Percentiles rank a stretch among this genome's conserved stretches.
These are phyloP conservation scores for Phytophthora fragariaefolia DNA, from an alignment of 352 stramenopile species.

Conservation along the genomic window DNA sequence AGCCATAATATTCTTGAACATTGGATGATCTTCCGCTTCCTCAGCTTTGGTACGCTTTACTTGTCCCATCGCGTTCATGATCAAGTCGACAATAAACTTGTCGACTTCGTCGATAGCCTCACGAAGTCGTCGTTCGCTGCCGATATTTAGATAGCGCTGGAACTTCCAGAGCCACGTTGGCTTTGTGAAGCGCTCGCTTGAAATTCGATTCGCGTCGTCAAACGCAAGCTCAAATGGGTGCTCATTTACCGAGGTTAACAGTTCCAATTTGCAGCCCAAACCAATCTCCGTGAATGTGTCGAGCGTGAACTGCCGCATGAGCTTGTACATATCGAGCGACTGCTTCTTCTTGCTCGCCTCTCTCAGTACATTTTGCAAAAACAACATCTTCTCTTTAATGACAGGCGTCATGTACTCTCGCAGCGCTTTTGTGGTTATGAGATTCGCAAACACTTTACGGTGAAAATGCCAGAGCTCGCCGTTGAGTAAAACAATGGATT, in stretches of 20 bases:
- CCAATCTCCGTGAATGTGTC: constrained; percentile 61
- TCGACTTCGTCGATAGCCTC: constrained; percentile 26
- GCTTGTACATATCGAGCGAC: constrained; percentile 24
- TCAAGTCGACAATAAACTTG: constrained; percentile 20
- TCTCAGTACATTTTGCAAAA: constrained; percentile 13
- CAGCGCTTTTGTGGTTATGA: constrained; percentile 67
- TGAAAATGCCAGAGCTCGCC: constrained; percentile 63
- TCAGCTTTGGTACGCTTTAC: not conserved
- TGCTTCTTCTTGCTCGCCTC: constrained; percentile 3
- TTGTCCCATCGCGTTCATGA: constrained; percentile 11
- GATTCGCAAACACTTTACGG: constrained; percentile 80
- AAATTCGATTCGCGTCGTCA: constrained; percentile 35
- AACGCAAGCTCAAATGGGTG: constrained; percentile 50
- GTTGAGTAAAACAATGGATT: constrained; percentile 64
- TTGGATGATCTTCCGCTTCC: not conserved
- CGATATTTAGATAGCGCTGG: constrained; percentile 36
- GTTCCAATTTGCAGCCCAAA: constrained; percentile 53
- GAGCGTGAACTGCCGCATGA: constrained; percentile 48
- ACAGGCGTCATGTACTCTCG: constrained; percentile 44
- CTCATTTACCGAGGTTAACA: constrained; percentile 33
- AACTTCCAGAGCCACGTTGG: constrained; percentile 46
- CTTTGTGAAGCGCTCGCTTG: constrained; percentile 19
- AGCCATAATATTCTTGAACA: constrained; percentile 14
- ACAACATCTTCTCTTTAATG: constrained; percentile 31
- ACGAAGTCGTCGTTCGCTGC: constrained; percentile 29